phyloP scores from a whole-genome alignment of 2,329 filamentous ascomycete genomes.

The Lasiodiplodia sp. region DNA sequence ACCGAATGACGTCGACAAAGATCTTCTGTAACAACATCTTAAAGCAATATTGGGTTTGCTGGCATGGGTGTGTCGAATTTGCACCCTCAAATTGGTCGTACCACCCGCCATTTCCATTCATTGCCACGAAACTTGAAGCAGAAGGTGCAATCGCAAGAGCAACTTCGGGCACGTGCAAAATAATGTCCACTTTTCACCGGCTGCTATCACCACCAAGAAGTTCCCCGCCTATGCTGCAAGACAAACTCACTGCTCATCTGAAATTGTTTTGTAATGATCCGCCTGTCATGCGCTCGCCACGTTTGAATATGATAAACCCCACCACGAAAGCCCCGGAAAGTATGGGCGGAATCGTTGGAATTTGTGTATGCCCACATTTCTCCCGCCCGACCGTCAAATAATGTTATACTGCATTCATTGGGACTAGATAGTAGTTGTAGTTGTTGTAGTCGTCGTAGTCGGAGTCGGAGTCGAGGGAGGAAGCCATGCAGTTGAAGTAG shows the following conservation, averaged over 20 bases:
- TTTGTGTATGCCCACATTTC: too few relatives aligned
- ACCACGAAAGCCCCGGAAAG: too few relatives aligned
- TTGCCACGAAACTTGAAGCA: not conserved
- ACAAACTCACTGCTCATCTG: not conserved
- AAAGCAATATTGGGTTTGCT: not conserved
- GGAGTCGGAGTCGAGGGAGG: not conserved
- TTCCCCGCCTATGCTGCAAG: not conserved
- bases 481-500: not conserved
- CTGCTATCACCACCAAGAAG: not conserved
- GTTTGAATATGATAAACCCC: too few relatives aligned
- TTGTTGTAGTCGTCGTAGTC: not conserved
- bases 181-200: not conserved
- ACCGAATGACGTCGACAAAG: not conserved
- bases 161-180: too few relatives aligned
- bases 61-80: not conserved
- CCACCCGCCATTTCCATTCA: not conserved
- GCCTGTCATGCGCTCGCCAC: too few relatives aligned
- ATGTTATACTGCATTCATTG: too few relatives aligned
- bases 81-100: not conserved
- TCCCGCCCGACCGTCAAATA: too few relatives aligned
- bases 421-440: too few relatives aligned
- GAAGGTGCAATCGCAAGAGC: too few relatives aligned
- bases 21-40: too few relatives aligned
- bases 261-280: too few relatives aligned
- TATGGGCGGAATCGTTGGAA: too few relatives aligned